These are phyloP conservation scores for Pleurotus cornucopiae DNA, from an alignment of 768 basidiomycete species.

Conservation along the genomic window DNA sequence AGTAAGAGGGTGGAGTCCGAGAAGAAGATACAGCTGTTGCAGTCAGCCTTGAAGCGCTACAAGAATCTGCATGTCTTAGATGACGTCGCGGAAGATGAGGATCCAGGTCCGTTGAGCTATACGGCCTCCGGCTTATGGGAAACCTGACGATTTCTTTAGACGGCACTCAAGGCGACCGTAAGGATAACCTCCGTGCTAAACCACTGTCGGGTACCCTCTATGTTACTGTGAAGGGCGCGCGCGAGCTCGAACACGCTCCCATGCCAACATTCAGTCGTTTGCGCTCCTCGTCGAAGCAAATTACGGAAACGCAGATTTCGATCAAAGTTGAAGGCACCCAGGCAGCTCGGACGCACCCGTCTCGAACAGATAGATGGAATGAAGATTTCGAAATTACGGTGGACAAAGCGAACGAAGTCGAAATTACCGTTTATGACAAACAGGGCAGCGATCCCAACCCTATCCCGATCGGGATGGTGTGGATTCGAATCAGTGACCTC, in stretches of 20 bases:
- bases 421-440: slow-evolving; percentile 93
- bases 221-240: slow-evolving; percentile 83
- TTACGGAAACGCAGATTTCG: slow-evolving; percentile 84
- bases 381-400: slow-evolving; percentile 96
- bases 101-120: slow-evolving; percentile 44
- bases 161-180: slow-evolving; percentile 76
- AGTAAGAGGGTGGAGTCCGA: slow-evolving; percentile 93
- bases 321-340: slow-evolving; percentile 97
- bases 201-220: slow-evolving; percentile 90
- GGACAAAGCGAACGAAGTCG: slow-evolving; percentile 98
- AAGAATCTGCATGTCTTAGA: slow-evolving; percentile 94
- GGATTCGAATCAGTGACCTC: slow-evolving; percentile 91
- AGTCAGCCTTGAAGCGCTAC: slow-evolving; percentile 90
- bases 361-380: slow-evolving; percentile 95
- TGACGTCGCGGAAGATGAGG: slow-evolving; percentile 84
- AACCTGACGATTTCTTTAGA: slow-evolving; percentile 17
- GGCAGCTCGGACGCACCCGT: slow-evolving; percentile 85
- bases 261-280: slow-evolving; percentile 50
- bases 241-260: slow-evolving; percentile 94
- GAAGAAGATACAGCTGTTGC: slow-evolving; percentile 91
- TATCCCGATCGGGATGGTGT: slow-evolving; percentile 89
- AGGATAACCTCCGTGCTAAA: slow-evolving; percentile 90
- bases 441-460: slow-evolving; percentile 77
- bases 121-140: neutral
- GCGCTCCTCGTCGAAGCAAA: slow-evolving; percentile 77